These are phyloP conservation scores for Hortaea werneckii DNA, from an alignment of 2,329 filamentous ascomycete species.

Conservation along the genomic window DNA sequence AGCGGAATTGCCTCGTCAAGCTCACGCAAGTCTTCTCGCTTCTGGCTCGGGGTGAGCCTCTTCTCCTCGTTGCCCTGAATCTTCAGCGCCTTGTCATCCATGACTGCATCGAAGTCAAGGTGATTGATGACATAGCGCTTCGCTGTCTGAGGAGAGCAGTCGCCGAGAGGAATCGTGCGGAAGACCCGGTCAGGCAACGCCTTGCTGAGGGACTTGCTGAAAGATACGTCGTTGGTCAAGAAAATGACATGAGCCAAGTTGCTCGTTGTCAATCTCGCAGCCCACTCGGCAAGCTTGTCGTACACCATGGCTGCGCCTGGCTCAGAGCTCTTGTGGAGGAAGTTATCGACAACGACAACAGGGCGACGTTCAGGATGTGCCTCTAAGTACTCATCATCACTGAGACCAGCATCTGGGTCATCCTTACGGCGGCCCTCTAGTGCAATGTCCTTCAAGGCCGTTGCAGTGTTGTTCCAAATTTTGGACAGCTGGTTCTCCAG, in stretches of 20 bases:
- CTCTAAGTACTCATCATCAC: slow-evolving; percentile 80
- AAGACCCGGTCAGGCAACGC: slow-evolving; percentile 87
- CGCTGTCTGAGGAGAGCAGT: slow-evolving; percentile 72
- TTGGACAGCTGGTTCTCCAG: slow-evolving; percentile 81
- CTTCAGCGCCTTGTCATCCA: slow-evolving; percentile 21
- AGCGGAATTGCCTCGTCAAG: slow-evolving; percentile 72
- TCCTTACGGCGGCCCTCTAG: slow-evolving; percentile 58
- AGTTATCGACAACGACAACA: slow-evolving; percentile 86
- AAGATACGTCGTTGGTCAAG: slow-evolving; percentile 79
- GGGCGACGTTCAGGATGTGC: slow-evolving; percentile 75
- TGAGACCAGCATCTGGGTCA: slow-evolving; percentile 61
- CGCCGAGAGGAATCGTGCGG: slow-evolving; percentile 72
- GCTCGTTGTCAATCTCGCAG: slow-evolving; percentile 69
- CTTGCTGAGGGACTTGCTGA: slow-evolving; percentile 76
- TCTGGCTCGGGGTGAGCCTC: slow-evolving; percentile 37
- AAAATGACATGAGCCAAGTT: slow-evolving; percentile 94
- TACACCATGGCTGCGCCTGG: slow-evolving; percentile 34
- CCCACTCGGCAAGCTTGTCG: slow-evolving; percentile 64
- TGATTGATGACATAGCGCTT: slow-evolving; percentile 85
- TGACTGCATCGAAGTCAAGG: slow-evolving; percentile 44
- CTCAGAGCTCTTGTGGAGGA: slow-evolving; percentile 61
- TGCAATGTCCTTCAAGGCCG: slow-evolving; percentile 68
- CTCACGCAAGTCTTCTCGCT: slow-evolving; percentile 51
- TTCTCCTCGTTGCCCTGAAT: slow-evolving; percentile 30
- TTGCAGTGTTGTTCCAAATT: slow-evolving; percentile 74